Evolutionary conservation across 1,284 basidiomycete genomes (phyloP).

Genomic region (Pisolithus thermaeus): DNA sequence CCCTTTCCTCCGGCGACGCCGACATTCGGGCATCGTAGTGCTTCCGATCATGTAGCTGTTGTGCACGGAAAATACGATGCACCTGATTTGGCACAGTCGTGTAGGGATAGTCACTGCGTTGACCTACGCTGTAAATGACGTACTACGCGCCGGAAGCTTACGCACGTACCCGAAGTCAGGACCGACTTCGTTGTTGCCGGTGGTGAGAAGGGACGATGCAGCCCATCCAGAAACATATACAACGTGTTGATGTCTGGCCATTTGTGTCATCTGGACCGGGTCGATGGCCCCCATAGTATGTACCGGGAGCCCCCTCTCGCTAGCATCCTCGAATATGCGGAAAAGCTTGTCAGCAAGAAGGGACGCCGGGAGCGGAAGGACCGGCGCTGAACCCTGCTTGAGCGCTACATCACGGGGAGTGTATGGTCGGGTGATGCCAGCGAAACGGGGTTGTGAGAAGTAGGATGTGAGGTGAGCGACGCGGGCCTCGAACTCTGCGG

Average conservation of each 20-base stretch:
- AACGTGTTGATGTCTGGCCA: slow-evolving; percentile 92
- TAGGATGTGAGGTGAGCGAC: slow-evolving; percentile 63
- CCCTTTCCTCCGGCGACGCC: slow-evolving; percentile 55
- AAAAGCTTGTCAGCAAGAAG: slow-evolving; percentile 82
- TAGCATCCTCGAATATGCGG: slow-evolving; percentile 57
- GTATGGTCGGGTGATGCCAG: slow-evolving; percentile 73
- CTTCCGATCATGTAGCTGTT: slow-evolving; percentile 83
- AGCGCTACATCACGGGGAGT: slow-evolving; percentile 72
- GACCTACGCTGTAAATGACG: background rate
- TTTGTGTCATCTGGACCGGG: slow-evolving; percentile 94
- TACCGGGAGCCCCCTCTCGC: slow-evolving; percentile 61
- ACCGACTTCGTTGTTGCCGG: slow-evolving; percentile 92
- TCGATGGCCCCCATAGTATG: slow-evolving; percentile 90
- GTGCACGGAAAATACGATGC: slow-evolving; percentile 79
- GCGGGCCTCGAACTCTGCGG: slow-evolving; percentile 58
- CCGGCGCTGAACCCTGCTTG: slow-evolving; percentile 84
- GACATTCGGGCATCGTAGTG: slow-evolving; percentile 82
- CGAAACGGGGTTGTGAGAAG: slow-evolving; percentile 74
- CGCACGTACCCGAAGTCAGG: slow-evolving; percentile 86
- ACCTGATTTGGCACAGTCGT: slow-evolving; percentile 94
- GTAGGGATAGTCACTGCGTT: slow-evolving; percentile 80
- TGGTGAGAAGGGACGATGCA: slow-evolving; percentile 82
- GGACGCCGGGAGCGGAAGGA: slow-evolving; percentile 72
- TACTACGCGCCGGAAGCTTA: background rate
- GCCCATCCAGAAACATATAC: slow-evolving; percentile 97